phyloP scores from a whole-genome alignment of 1,139 yeast species.

The Debaryomyces psychrophilus region DNA sequence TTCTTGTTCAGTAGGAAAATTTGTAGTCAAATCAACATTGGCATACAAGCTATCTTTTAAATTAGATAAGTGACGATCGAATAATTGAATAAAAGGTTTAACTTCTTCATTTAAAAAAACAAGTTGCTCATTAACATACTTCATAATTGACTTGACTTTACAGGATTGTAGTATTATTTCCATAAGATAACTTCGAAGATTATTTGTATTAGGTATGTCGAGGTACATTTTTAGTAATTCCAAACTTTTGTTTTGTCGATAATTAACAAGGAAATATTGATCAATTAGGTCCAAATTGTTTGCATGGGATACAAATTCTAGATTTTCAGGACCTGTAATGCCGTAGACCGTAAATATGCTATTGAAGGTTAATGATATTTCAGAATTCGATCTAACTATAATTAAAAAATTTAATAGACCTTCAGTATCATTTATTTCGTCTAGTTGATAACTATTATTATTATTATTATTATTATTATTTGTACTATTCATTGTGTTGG shows the following conservation, averaged over 20 bases:
- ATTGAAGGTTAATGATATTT: conserved; percentile 35
- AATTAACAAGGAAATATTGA: conserved; percentile 33
- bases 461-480: conserved; percentile 1
- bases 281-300: conserved; percentile 29
- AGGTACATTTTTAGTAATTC: conserved; percentile 19
- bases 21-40: conserved; percentile 17
- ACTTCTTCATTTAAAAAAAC: conserved; percentile 38
- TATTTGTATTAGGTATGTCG: conserved; percentile 6
- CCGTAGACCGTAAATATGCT: conserved; percentile 32
- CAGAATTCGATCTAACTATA: conserved; percentile 26
- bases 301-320: conserved; percentile 19
- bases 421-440: conserved; percentile 12
- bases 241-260: conserved; percentile 12
- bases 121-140: conserved; percentile 44
- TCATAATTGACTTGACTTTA: conserved; percentile 33
- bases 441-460: conserved; percentile 8
- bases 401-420: conserved; percentile 28
- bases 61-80: conserved; percentile 39
- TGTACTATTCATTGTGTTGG: conserved; percentile 1
- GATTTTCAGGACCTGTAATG: conserved; percentile 20
- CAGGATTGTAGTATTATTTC: conserved; percentile 32
- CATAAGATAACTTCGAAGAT: conserved; percentile 20
- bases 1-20: conserved; percentile 17
- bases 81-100: conserved; percentile 44
- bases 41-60: conserved; percentile 27